A percentile compares a stretch with the other conserved stretches of the same genome.
phyloP scores from a whole-genome alignment of 805 yeast species.

The Teunomyces tritomae region DNA sequence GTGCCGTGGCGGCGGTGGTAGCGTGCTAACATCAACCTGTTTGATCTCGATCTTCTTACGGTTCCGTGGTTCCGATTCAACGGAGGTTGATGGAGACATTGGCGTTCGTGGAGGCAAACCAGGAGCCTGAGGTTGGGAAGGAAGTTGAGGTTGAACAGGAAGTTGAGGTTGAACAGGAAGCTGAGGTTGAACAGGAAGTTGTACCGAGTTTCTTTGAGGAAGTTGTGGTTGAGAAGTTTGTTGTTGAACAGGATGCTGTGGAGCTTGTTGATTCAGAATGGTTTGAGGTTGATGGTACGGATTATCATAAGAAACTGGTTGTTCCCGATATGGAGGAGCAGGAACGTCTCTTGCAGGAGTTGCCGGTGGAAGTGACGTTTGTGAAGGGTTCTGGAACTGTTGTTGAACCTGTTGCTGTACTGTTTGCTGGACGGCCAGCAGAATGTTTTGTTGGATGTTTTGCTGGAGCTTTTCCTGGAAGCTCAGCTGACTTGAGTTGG shows the following conservation, averaged over 20 bases:
- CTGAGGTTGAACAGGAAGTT: neutral
- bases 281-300: slow-evolving; percentile 15
- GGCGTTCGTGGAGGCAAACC: neutral
- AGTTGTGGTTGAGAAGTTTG: neutral
- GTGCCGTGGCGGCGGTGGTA: slow-evolving; percentile 5
- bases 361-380: slow-evolving; percentile 1
- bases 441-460: neutral
- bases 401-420: neutral
- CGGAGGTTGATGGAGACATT: neutral
- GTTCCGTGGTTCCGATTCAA: neutral
- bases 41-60: slow-evolving; percentile 1
- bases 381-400: neutral
- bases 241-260: neutral
- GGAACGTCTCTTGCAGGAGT: neutral
- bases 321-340: neutral
- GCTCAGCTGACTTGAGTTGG: neutral
- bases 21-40: slow-evolving; percentile 2
- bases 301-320: slow-evolving; percentile 28
- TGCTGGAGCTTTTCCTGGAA: slow-evolving; percentile 6
- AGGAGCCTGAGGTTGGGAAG: neutral
- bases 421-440: neutral
- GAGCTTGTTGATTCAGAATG: neutral
- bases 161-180: neutral
- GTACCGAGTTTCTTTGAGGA: neutral
- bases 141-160: neutral